Base-by-base conservation (phyloP, 176 grass and related monocot genomes). In the Rhynchospora breviuscula region DNA sequence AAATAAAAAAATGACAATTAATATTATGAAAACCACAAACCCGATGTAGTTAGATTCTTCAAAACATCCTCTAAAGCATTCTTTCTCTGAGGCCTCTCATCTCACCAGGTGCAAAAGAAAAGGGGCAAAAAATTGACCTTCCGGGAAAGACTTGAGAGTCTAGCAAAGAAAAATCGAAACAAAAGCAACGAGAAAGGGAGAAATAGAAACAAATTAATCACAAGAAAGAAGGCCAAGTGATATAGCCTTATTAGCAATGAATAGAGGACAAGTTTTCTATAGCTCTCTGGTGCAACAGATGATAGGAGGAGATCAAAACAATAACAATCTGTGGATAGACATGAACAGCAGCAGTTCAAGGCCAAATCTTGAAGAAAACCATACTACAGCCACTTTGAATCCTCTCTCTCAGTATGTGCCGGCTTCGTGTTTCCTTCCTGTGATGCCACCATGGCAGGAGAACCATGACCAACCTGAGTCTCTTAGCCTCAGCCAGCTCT, bases 401-500 rank as follows among this genome's bases (percentile, higher is more conserved):
- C 93, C 90, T 15, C 85, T 93, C 73, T 56, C 73, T 54, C 51
- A 78, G 22, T 79, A 86, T 84, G 85, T 86, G 49, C 92, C 89
- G 57, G 85, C 91, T 11, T 97, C 95, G 29, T 11, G 81, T 84
- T 87, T 86, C 84, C 91, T 88, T 79, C 90, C 86, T 60, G 86
- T 88, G 25, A 87, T 88, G 85, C 85, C 87, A 35, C 22, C 82
- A 46, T 90, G 31, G 61, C 91, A 58, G 12, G 89, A 89, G 53
- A 78, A 33, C 85, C 86, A 65, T 76, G 89, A 74, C 1, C 67
- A 94, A 63, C 80, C 90, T 15, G 94, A 94, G 59, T 91, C 94
- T 79, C 93, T 88, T 88, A 94, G 92, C 83, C 93, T 88, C 87
- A 94, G 92, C 80, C 94, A 97, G 69, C 90, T 97, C 15, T 76